Conservation (phyloP, 768 basidiomycete species). For the Tricholoma sp. region DNA sequence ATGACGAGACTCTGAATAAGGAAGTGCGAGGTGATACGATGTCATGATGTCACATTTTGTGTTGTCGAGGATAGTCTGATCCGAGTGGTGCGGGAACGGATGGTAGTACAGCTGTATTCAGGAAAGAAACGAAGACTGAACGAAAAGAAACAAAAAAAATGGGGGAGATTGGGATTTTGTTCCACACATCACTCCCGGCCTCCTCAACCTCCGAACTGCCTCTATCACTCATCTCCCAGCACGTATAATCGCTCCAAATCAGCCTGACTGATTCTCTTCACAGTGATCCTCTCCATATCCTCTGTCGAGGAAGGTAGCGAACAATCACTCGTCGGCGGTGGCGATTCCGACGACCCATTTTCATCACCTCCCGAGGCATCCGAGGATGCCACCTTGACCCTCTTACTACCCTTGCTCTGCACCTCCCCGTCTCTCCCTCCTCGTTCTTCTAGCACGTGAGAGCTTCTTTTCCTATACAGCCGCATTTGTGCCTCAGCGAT, state of each 20-base stretch:
- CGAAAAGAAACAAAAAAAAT: background rate
- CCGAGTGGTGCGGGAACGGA: background rate
- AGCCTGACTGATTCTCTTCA: background rate
- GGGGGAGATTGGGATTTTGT: background rate
- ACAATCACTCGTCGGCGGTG: constrained; percentile 3
- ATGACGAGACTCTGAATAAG: too few relatives aligned
- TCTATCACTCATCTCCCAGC: background rate
- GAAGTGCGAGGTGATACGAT: background rate
- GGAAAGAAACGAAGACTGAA: background rate
- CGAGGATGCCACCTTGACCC: constrained; percentile 7
- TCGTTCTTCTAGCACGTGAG: constrained; percentile 42
- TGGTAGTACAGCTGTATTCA: background rate
- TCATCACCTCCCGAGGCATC: background rate
- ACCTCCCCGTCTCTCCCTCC: constrained; percentile 1
- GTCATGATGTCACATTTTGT: background rate
- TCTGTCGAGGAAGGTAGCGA: background rate
- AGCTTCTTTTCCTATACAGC: constrained; percentile 39
- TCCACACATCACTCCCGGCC: background rate
- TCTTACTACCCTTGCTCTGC: background rate
- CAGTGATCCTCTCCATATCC: background rate
- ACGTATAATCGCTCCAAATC: background rate
- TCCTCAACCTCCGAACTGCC: background rate
- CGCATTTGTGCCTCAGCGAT: constrained; percentile 13
- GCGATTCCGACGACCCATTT: background rate
- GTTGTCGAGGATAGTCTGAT: background rate